Conservation (phyloP, 1,284 basidiomycete species). For the Athelia psychrophila region DNA sequence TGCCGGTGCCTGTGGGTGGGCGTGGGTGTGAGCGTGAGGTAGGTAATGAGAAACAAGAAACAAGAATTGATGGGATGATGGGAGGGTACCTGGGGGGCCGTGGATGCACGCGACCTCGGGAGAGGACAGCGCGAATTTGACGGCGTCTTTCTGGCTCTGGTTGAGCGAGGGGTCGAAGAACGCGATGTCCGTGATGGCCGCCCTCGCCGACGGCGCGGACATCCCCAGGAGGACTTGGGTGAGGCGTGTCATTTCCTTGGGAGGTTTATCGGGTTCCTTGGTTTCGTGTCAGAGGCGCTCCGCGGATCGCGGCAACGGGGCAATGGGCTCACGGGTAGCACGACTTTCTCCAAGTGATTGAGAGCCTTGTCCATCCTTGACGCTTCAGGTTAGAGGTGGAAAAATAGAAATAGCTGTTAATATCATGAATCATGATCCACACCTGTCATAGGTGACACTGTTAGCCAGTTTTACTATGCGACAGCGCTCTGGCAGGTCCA, state of each 20-base stretch:
- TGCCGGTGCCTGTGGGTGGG: constrained; percentile 68
- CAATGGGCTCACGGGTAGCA: constrained; percentile 25
- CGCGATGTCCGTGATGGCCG: constrained; percentile 38
- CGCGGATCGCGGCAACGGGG: too few species aligned
- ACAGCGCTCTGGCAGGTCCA: constrained; percentile 83
- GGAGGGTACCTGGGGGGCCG: constrained; percentile 96
- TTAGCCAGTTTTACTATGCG: constrained; percentile 88
- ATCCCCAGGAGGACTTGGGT: constrained; percentile 69
- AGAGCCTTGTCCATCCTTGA: constrained; percentile 81
- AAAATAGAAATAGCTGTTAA: not conserved
- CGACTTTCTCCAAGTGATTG: constrained; percentile 54
- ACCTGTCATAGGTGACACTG: constrained; percentile 90
- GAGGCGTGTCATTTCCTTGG: constrained; percentile 46
- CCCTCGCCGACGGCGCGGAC: constrained; percentile 36
- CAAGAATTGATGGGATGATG: constrained; percentile 13
- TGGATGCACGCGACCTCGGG: constrained; percentile 91
- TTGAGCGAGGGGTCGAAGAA: constrained; percentile 84
- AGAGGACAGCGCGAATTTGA: constrained; percentile 70
- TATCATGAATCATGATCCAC: constrained; percentile 2
- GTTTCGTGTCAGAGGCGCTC: not conserved
- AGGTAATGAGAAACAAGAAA: not conserved
- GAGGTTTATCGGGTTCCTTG: constrained; percentile 35
- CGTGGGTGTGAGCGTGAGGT: not conserved
- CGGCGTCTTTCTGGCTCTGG: constrained; percentile 79
- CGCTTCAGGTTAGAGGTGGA: not conserved